phyloP scores from a whole-genome alignment of 352 stramenopile species.

The Pythium utonaiense region DNA sequence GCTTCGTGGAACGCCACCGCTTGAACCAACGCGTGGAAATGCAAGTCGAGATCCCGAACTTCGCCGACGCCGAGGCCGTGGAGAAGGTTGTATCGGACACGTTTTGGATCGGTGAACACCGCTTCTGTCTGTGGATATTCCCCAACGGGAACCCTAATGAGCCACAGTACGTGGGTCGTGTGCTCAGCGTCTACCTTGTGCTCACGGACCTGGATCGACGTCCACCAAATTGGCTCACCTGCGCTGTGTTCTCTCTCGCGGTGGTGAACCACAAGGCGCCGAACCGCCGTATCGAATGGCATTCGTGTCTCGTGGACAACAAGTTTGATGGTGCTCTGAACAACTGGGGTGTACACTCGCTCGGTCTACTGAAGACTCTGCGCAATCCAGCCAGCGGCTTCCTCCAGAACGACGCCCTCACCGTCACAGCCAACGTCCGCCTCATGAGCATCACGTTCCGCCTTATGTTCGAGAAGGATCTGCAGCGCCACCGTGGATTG shows the following conservation, averaged over 20 bases:
- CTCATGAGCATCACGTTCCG: slow-evolving; percentile 81
- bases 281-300: slow-evolving; percentile 60
- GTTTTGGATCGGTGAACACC: slow-evolving; percentile 65
- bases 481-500: slow-evolving; percentile 46
- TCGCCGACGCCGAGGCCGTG: slow-evolving; percentile 26
- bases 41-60: slow-evolving; percentile 51
- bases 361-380: slow-evolving; percentile 53
- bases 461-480: slow-evolving; percentile 54
- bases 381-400: slow-evolving; percentile 54
- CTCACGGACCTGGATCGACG: slow-evolving; percentile 64
- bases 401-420: slow-evolving; percentile 46
- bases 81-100: slow-evolving; percentile 81
- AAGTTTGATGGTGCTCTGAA: slow-evolving; percentile 73
- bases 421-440: slow-evolving; percentile 56
- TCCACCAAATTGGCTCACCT: slow-evolving; percentile 64
- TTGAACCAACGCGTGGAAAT: slow-evolving; percentile 51
- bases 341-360: slow-evolving; percentile 81
- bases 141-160: slow-evolving; percentile 80
- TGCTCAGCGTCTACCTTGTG: slow-evolving; percentile 79
- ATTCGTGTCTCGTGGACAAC: slow-evolving; percentile 80
- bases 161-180: slow-evolving; percentile 52
- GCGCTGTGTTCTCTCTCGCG: slow-evolving; percentile 69
- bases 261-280: slow-evolving; percentile 50
- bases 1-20: slow-evolving; percentile 51
- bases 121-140: slow-evolving; percentile 80